A percentile compares a stretch with the other conserved stretches of the same genome.
Evolutionary conservation across 1,139 yeast species (phyloP).

Genomic region (Diutina ranongensis): DNA sequence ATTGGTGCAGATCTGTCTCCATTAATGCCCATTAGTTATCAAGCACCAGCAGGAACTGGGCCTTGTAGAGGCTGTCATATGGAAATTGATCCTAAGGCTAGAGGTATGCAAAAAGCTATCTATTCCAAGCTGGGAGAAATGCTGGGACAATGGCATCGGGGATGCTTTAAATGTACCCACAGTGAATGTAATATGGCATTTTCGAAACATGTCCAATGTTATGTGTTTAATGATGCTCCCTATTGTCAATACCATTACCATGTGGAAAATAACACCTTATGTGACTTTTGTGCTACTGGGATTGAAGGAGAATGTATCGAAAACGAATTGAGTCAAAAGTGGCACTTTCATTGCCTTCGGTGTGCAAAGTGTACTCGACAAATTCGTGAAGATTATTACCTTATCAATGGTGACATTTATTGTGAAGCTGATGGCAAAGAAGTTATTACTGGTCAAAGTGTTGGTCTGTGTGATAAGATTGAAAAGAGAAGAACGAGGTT

Average conservation of each 20-base stretch:
- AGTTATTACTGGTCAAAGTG: not conserved
- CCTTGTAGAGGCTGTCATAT: constrained; percentile 59
- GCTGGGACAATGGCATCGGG: constrained; percentile 90
- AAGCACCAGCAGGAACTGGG: constrained; percentile 52
- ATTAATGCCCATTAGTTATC: constrained; percentile 7
- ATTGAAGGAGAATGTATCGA: constrained; percentile 90
- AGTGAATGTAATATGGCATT: constrained; percentile 43
- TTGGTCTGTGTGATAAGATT: not conserved
- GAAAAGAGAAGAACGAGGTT: not conserved
- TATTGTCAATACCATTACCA: constrained; percentile 82
- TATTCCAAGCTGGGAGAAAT: constrained; percentile 73
- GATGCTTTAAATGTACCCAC: constrained; percentile 62
- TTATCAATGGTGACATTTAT: constrained; percentile 36
- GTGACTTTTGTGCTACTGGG: constrained; percentile 59
- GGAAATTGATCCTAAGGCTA: constrained; percentile 35
- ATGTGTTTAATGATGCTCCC: constrained; percentile 68
- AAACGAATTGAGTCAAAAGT: constrained; percentile 53
- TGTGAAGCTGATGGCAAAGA: constrained; percentile 32
- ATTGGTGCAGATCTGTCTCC: constrained; percentile 2
- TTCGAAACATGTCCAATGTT: constrained; percentile 57
- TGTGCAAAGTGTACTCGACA: constrained; percentile 40
- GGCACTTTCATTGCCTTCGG: constrained; percentile 52
- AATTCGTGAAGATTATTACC: constrained; percentile 45
- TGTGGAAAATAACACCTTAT: constrained; percentile 57
- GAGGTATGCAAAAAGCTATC: constrained; percentile 33